Percentiles rank a stretch among this genome's conserved stretches.
Conservation (phyloP, 2,329 filamentous ascomycete genomes). For the Penicillium sp. region DNA sequence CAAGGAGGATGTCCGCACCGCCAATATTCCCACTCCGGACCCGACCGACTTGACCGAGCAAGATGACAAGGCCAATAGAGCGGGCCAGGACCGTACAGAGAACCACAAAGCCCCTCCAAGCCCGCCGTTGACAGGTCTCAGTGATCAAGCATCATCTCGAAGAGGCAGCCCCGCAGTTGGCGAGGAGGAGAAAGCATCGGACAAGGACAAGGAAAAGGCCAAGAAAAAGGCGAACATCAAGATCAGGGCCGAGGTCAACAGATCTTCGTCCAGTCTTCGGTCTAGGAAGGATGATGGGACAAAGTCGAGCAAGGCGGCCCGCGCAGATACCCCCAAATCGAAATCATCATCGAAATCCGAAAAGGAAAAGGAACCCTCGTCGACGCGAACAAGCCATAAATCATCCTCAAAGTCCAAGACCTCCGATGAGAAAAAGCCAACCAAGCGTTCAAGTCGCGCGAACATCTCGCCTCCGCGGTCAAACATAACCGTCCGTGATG, state of each 20-base stretch:
- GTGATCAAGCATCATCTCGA: conserved; percentile 43
- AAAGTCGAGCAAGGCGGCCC: conserved; percentile 41
- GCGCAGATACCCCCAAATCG: conserved; percentile 44
- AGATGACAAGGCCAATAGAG: conserved; percentile 41
- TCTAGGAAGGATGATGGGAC: conserved; percentile 44
- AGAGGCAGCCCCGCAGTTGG: conserved; percentile 28
- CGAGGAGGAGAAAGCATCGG: conserved; percentile 7
- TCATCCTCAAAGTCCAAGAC: conserved; percentile 37
- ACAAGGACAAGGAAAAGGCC: conserved; percentile 36
- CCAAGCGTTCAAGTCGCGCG: conserved; percentile 38
- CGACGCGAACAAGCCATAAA: conserved; percentile 41
- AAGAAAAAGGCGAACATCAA: conserved; percentile 41
- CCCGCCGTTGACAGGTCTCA: conserved; percentile 50
- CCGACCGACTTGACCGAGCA: conserved; percentile 67
- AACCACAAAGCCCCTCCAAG: conserved; percentile 50
- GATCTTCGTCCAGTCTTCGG: conserved; percentile 48
- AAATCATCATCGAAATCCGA: conserved; percentile 32
- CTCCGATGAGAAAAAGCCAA: conserved; percentile 35
- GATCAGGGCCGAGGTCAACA: conserved; percentile 42
- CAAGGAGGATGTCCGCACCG: conserved; percentile 73
- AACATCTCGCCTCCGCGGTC: conserved; percentile 41
- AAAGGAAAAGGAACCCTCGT: conserved; percentile 37
- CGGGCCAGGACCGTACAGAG: conserved; percentile 28
- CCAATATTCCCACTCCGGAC: conserved; percentile 67
- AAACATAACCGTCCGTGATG: conserved; percentile 40